Conservation (phyloP, 2,329 filamentous ascomycete species). For the Cladosporium velox region DNA sequence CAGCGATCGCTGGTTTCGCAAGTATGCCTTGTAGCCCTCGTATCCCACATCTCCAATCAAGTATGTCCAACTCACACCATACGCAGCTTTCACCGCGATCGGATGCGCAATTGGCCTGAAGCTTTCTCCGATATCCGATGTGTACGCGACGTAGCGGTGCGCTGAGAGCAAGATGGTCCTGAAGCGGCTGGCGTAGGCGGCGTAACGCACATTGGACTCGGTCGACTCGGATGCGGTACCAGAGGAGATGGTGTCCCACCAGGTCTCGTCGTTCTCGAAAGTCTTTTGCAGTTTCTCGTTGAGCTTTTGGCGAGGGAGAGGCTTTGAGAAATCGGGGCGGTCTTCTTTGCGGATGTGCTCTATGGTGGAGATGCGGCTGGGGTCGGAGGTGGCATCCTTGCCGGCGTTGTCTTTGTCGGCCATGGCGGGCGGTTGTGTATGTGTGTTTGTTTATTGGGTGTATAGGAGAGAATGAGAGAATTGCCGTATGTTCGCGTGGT, state of each 20-base stretch:
- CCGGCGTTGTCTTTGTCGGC: constrained; percentile 37
- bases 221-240: constrained; percentile 78
- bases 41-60: constrained; percentile 85
- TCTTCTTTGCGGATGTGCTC: constrained; percentile 46
- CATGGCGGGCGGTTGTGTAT: constrained; percentile 35
- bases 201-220: constrained; percentile 83
- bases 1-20: constrained; percentile 75
- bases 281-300: constrained; percentile 58
- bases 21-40: constrained; percentile 94
- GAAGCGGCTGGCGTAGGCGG: constrained; percentile 78
- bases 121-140: constrained; percentile 89
- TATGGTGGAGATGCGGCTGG: constrained; percentile 37
- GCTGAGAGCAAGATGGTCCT: constrained; percentile 74
- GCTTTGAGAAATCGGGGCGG: constrained; percentile 51
- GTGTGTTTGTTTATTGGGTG: not conserved
- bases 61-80: constrained; percentile 91
- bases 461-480: not conserved
- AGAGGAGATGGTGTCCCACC: constrained; percentile 58
- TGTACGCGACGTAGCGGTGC: constrained; percentile 96
- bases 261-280: constrained; percentile 66
- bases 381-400: constrained; percentile 21
- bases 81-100: constrained; percentile 75
- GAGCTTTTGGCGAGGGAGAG: constrained; percentile 53
- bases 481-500: not conserved
- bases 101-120: constrained; percentile 93